phyloP scores from a whole-genome alignment of 2,329 filamentous ascomycete species.

The Boeremia exigua region DNA sequence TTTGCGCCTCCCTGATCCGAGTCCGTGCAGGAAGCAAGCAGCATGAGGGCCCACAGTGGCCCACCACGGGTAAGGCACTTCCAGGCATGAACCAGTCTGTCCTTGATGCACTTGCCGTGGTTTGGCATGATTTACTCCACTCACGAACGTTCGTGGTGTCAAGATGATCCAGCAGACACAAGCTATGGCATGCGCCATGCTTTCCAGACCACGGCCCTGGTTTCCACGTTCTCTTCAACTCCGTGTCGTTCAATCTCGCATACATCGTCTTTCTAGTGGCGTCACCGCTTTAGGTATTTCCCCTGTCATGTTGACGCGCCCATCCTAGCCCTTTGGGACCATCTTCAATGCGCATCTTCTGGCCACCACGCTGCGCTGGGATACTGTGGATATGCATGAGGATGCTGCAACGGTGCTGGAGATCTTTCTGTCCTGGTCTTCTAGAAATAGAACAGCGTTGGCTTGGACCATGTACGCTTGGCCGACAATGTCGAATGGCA shows the following conservation, averaged over 20 bases:
- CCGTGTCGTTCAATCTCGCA: constrained; percentile 43
- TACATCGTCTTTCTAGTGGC: constrained; percentile 41
- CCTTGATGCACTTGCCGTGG: constrained; percentile 31
- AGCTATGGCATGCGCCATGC: constrained; percentile 17
- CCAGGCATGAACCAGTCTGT: constrained; percentile 35
- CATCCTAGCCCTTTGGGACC: constrained; percentile 42
- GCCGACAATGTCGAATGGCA: constrained; percentile 10
- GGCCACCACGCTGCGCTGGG: constrained; percentile 41
- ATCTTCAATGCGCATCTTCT: constrained; percentile 45
- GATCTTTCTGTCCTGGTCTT: constrained; percentile 49
- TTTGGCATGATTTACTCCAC: constrained; percentile 19
- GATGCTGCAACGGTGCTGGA: constrained; percentile 48
- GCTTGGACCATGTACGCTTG: constrained; percentile 37
- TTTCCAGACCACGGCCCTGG: constrained; percentile 35
- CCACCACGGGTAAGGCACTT: constrained; percentile 33
- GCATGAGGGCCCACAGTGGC: constrained; percentile 32
- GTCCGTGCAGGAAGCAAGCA: constrained; percentile 32
- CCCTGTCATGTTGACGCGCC: constrained; percentile 35
- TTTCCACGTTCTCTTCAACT: constrained; percentile 30
- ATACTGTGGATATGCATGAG: constrained; percentile 44
- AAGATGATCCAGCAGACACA: constrained; percentile 10
- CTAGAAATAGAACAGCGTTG: constrained; percentile 50
- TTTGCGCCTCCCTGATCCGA: constrained; percentile 25
- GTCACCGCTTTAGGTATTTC: constrained; percentile 41
- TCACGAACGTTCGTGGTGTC: constrained; percentile 11